Evolutionary conservation across 352 stramenopile species (phyloP), one percentile per base, ranked within the genome.

Genomic region (Phytophthora pistaciae): DNA sequence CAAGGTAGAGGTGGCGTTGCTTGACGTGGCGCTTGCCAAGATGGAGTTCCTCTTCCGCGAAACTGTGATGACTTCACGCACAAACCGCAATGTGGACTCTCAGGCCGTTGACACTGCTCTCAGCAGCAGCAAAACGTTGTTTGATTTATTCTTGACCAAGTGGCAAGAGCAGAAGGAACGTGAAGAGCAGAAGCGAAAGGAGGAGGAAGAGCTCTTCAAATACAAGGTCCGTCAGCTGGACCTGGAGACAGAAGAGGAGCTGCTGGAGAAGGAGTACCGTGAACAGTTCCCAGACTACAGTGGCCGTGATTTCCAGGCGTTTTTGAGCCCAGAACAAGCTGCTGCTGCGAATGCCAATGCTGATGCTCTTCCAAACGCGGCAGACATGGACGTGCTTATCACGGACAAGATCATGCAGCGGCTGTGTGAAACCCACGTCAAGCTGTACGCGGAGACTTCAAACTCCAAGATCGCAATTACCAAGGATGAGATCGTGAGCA

Each of bases 241-340:
- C 20, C 82, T 97, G 33, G 83, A 94, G 65, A 92, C 88, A 0
- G 88, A 97, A 42, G 90, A 97, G 52, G 77, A 95, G 27, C 60
- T 97, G 2, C 62, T 94, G 11, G 93, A 99, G 65, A 74, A 92
- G 36, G 89, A 97, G 46, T 98, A 95, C 64, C 79, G 87, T 5
- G 78, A 98, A 20, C 92, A 98, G 67, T 99, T 99, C 74, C 96
- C 96, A 14, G 91, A 99, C 77, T 98, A 98, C 72, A 87, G 74
- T 33, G 68, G 56, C 5, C 76, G 74, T 52, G 87, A 96, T 59
- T 93, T 96, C 53, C 72, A 90, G 56, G 80, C 75, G 13, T 93
- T 93, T 60, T 77, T 95, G 18, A 79, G 75, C 4, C 70, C 78
- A 0, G 79, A 85, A 3, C 76, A 90, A 59, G 56, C 69, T 1